Evolutionary conservation across 768 basidiomycete genomes (phyloP), one percentile per base, ranked within the genome.

Genomic region (Chalciporus pseudorubinellus): DNA sequence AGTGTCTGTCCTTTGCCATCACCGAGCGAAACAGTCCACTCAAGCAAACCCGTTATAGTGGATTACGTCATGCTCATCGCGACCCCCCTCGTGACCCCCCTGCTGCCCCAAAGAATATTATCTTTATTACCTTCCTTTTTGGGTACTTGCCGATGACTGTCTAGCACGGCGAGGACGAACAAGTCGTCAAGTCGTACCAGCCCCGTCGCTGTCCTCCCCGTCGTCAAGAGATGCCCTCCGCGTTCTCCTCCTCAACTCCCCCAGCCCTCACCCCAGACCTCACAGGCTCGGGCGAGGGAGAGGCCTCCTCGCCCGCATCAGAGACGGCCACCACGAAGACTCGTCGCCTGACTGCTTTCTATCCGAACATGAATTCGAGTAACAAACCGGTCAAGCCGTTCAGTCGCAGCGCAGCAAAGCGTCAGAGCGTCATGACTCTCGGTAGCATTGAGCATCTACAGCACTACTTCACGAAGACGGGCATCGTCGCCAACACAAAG

Each of bases 381-480:
- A 87, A 85, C 67, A 92, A 89, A 64, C 82, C 80, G 0, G 76
- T 81, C 68, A 93, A 92, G 24, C 89, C 91, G 2, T 95, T 94
- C 77, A 89, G 88, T 59, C 76, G 88, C 56, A 92, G 89, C 53
- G 95, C 95, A 0, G 91, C 92, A 4, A 95, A 94, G 71, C 82
- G 95, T 39, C 90, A 92, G 68, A 92, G 89, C 60, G 94, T 98
- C 18, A 88, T 95, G 84, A 84, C 92, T 0, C 72, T 98, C 16
- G 94, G 94, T n/a, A 93, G 91, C 65, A 98, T 98, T 59, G 89
- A 95, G 65, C 91, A 97, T 66, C 79, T 98, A 38, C 95, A 98
- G 70, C 87, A 94, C 62, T 95, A 94, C 66, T 98, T 95, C 62
- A 91, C 89, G 8, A 93, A 93, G 78, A 83, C 89, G 0, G 91